Evolutionary conservation across 305 asterid species (phyloP).

Genomic region (Solanum hybrid): DNA sequence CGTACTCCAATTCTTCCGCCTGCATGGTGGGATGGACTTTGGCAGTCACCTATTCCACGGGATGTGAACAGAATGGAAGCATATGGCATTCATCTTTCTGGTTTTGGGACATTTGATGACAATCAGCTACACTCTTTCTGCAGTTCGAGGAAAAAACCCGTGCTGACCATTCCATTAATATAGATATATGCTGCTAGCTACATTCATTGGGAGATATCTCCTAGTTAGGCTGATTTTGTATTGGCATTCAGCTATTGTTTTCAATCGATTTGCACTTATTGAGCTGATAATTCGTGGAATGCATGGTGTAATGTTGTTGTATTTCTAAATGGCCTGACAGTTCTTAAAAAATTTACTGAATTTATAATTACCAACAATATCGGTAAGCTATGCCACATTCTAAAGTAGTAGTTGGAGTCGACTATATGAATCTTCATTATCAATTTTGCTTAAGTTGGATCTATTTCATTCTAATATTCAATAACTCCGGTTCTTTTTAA

Average conservation of each 20-base stretch:
- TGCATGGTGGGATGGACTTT: constrained; percentile 96
- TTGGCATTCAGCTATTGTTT: not conserved
- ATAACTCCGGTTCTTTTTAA: not conserved
- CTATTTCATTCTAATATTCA: not conserved
- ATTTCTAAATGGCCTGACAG: not conserved
- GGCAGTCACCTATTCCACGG: constrained; percentile 91
- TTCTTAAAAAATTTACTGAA: not conserved
- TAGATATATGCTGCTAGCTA: constrained; percentile 8
- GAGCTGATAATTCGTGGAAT: not conserved
- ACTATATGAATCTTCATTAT: not conserved
- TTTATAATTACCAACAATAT: not conserved
- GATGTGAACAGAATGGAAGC: constrained; percentile 64
- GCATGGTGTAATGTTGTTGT: not conserved
- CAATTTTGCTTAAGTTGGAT: not conserved
- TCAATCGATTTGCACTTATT: not conserved
- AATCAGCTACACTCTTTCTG: constrained; percentile 39
- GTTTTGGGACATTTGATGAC: constrained; percentile 58
- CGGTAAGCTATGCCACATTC: not conserved
- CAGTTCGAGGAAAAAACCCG: constrained; percentile 23
- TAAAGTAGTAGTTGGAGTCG: not conserved
- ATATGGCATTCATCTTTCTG: constrained; percentile 63
- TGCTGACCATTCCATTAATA: constrained; percentile 28
- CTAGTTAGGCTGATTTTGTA: not conserved
- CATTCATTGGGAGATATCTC: not conserved
- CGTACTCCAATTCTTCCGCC: constrained; percentile 80